A percentile compares a stretch with the other conserved stretches of the same genome.
Conservation (phyloP, 2,329 filamentous ascomycete genomes). For the Ampelomyces quisqualis region DNA sequence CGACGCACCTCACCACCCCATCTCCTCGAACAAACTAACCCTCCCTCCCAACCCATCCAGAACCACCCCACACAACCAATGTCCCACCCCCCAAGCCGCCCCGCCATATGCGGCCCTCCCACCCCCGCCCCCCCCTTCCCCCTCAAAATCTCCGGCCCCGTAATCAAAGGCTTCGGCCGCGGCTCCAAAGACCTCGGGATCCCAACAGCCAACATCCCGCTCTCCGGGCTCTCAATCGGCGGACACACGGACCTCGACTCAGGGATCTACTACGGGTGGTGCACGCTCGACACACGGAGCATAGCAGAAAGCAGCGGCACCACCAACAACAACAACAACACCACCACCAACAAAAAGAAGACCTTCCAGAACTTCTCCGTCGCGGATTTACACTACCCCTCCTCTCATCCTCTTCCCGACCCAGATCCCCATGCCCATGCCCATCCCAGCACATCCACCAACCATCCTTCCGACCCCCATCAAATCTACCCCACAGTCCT, state of each 20-base stretch:
- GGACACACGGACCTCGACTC: constrained; percentile 62
- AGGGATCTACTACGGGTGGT: constrained; percentile 94
- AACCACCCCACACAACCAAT: constrained; percentile 12
- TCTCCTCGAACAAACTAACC: no score
- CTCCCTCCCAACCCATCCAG: no score
- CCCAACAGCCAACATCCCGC: constrained; percentile 85
- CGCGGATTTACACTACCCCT: constrained; percentile 25
- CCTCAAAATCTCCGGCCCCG: constrained; percentile 76
- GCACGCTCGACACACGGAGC: constrained; percentile 73
- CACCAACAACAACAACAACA: constrained; percentile 37
- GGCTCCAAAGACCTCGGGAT: constrained; percentile 97
- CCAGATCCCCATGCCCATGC: no score
- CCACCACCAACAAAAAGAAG: no score
- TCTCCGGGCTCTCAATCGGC: constrained; percentile 70
- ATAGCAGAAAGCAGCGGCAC: constrained; percentile 43
- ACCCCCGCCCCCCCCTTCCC: constrained; percentile 76
- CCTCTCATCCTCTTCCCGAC: no score
- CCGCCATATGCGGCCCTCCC: constrained; percentile 68
- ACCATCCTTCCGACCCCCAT: no score
- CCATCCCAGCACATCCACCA: no score
- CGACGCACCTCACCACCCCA: no score
- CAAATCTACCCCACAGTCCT: constrained; percentile 40
- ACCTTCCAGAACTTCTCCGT: constrained; percentile 34
- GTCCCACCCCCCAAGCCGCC: constrained; percentile 27
- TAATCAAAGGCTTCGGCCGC: constrained; percentile 90